A percentile compares a stretch with the other conserved stretches of the same genome.
phyloP scores from a whole-genome alignment of 257 asterid genomes.

The Vinca minor region DNA sequence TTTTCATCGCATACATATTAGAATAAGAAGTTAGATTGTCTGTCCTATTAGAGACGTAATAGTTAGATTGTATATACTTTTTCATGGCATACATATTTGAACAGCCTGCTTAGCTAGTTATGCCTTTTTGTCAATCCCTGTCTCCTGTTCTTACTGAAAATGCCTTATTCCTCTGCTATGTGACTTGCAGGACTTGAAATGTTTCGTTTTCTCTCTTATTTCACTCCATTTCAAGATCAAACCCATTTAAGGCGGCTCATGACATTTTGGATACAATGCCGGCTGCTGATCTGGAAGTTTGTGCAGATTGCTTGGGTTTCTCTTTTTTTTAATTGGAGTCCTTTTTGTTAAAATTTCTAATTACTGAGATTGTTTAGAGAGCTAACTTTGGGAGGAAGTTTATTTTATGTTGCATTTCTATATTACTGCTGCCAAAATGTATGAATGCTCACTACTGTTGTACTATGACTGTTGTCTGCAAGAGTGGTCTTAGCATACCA shows the following conservation, averaged over 20 bases:
- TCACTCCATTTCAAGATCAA: slow-evolving; percentile 86
- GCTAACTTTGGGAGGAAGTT: neutral
- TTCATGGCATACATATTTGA: neutral
- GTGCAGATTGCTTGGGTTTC: slow-evolving; percentile 6
- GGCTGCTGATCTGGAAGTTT: neutral
- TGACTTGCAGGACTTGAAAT: slow-evolving; percentile 72
- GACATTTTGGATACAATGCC: neutral
- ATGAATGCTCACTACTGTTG: no score
- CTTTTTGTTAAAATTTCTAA: neutral
- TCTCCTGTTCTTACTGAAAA: slow-evolving; percentile 1
- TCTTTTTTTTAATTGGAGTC: neutral
- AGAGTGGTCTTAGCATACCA: neutral
- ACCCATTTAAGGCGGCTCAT: slow-evolving; percentile 24
- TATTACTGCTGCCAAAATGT: neutral
- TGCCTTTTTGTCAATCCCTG: no score
- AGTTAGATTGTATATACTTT: neutral
- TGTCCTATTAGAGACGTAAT: neutral
- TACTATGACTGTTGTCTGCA: neutral
- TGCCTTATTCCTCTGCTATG: neutral
- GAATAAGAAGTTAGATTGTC: no score
- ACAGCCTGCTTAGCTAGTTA: neutral
- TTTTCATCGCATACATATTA: no score
- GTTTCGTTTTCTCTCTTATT: slow-evolving; percentile 79
- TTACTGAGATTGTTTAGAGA: neutral
- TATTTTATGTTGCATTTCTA: neutral